Percentiles rank a stretch among this genome's conserved stretches.
Conservation (phyloP, 768 basidiomycete species). For the Tulasnella sp. region DNA sequence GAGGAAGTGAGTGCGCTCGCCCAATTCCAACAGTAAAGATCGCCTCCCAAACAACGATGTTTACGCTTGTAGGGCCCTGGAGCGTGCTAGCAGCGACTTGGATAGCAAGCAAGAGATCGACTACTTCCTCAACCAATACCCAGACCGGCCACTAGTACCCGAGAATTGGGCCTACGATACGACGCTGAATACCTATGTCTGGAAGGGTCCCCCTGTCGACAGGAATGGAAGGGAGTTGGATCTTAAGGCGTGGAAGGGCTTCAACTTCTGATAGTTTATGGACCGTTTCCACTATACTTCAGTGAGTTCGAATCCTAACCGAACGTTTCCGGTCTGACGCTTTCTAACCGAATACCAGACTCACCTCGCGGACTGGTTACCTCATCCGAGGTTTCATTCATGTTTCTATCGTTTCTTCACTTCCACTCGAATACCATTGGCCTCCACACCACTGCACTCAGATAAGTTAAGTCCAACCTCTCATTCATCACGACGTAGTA, state of each 20-base stretch:
- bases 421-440: too few relatives aligned
- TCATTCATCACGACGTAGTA: too few relatives aligned
- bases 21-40: neutral
- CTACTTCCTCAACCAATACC: neutral
- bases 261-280: neutral
- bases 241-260: neutral
- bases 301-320: too few relatives aligned
- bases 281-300: neutral
- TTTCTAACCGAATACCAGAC: too few relatives aligned
- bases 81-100: neutral
- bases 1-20: neutral
- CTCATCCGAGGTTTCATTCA: too few relatives aligned
- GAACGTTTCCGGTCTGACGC: too few relatives aligned
- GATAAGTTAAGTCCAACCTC: too few relatives aligned
- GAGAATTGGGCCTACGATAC: neutral
- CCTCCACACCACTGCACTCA: too few relatives aligned
- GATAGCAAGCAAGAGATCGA: neutral
- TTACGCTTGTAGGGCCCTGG: neutral
- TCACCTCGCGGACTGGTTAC: too few relatives aligned
- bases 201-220: neutral
- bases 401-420: too few relatives aligned
- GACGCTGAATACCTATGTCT: neutral
- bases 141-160: neutral
- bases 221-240: neutral
- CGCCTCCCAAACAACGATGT: neutral